These are phyloP conservation scores for Cucurbita moschata DNA, from an alignment of 306 rosid species.

Conservation along the genomic window DNA sequence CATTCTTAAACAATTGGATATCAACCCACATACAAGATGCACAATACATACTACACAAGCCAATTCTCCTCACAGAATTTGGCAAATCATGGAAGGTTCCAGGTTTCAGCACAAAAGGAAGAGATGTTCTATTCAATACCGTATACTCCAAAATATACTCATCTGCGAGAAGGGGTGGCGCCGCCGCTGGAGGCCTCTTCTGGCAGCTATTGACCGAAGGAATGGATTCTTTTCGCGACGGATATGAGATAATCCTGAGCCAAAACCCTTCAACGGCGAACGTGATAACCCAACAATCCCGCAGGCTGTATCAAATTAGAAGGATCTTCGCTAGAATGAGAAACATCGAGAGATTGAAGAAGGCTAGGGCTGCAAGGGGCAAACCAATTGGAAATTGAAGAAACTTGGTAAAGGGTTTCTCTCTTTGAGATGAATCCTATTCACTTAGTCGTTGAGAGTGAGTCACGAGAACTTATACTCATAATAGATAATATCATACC, in stretches of 20 bases:
- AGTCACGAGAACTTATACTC: too few species aligned
- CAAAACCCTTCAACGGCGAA: constrained; percentile 64
- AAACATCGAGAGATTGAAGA: constrained; percentile 34
- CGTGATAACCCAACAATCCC: constrained; percentile 56
- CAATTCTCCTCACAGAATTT: constrained; percentile 51
- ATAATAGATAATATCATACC: too few species aligned
- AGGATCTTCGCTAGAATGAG: constrained; percentile 33
- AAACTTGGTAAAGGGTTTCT: constrained; percentile 11
- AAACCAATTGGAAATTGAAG: constrained; percentile 31
- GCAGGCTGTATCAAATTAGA: constrained; percentile 35
- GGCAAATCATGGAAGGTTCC: constrained; percentile 63
- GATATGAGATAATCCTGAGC: constrained; percentile 58
- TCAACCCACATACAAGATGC: constrained; percentile 55
- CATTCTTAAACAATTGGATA: constrained; percentile 76
- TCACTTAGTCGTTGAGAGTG: too few species aligned
- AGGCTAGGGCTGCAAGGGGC: constrained; percentile 35
- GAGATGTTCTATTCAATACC: constrained; percentile 44
- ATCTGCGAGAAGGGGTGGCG: constrained; percentile 61
- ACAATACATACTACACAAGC: constrained; percentile 49
- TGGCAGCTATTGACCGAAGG: constrained; percentile 87
- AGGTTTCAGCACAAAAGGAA: constrained; percentile 37
- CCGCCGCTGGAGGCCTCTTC: constrained; percentile 66
- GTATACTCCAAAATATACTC: constrained; percentile 66
- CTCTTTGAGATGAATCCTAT: constrained; percentile 31
- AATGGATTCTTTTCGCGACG: constrained; percentile 69